phyloP scores from a whole-genome alignment of 2,329 filamentous ascomycete species.

The Arthrobotrys iridis region DNA sequence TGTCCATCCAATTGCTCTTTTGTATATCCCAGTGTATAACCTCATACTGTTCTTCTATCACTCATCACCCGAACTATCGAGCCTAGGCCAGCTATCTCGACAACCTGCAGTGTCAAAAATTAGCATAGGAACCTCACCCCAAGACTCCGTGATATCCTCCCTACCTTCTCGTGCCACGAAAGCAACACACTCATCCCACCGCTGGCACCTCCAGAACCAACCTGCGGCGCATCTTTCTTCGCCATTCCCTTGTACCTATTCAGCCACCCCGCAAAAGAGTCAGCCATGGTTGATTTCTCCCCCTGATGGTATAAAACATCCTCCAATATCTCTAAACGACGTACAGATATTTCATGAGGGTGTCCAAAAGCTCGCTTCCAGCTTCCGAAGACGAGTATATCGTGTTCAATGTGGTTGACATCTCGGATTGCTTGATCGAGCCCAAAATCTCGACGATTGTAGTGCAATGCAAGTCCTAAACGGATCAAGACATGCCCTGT shows the following conservation, averaged over 20 bases:
- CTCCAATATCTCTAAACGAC: conserved; percentile 59
- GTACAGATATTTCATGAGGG: conserved; percentile 97
- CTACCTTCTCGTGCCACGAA: conserved; percentile 97
- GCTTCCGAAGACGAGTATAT: conserved; percentile 78
- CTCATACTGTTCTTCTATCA: conserved; percentile 87
- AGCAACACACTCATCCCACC: conserved; percentile 95
- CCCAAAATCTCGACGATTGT: conserved; percentile 93
- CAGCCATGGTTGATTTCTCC: conserved; percentile 27
- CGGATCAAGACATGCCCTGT: conserved; percentile 50
- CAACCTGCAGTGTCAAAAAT: conserved; percentile 60
- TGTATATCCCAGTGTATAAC: conserved; percentile 6
- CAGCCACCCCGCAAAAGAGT: conserved; percentile 55
- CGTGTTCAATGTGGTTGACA: conserved; percentile 84
- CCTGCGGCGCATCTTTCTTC: conserved; percentile 46
- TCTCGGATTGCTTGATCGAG: conserved; percentile 94
- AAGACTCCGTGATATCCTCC: not conserved
- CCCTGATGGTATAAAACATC: not conserved
- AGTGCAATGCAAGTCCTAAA: conserved; percentile 82
- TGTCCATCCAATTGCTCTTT: conserved; percentile 1
- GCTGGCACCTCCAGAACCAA: conserved; percentile 69
- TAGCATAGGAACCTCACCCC: not conserved
- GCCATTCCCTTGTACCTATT: conserved; percentile 52
- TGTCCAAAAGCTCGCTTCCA: conserved; percentile 86
- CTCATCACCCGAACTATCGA: conserved; percentile 95
- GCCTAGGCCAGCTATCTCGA: conserved; percentile 89